A percentile compares a stretch with the other conserved stretches of the same genome.
Conservation (phyloP, 768 basidiomycete species). For the Calvatia gigantea region DNA sequence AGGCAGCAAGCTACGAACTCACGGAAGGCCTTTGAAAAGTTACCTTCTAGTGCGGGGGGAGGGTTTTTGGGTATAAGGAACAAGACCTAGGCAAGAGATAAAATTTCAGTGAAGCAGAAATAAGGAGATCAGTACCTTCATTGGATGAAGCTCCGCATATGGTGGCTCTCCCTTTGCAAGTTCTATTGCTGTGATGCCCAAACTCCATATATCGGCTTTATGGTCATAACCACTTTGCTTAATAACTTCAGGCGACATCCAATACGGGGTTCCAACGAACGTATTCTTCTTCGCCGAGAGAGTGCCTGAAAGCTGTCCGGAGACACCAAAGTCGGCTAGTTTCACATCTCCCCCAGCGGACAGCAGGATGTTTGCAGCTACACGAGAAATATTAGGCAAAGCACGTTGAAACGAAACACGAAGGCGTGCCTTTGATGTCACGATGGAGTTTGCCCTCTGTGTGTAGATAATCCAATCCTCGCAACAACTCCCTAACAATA, state of each 20-base stretch:
- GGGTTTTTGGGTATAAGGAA: constrained; percentile 99
- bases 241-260: constrained; percentile 99
- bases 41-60: constrained; percentile 85
- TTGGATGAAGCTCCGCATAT: constrained; percentile 96
- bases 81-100: constrained; percentile 60
- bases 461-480: constrained; percentile 93
- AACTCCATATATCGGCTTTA: constrained; percentile 98
- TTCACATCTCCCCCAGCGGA: constrained; percentile 95
- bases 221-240: constrained; percentile 99
- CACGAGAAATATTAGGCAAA: constrained; percentile 7
- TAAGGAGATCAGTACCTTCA: constrained; percentile 68
- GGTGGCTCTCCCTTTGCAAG: constrained; percentile 97
- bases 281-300: constrained; percentile 96
- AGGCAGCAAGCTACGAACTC: constrained; percentile 94
- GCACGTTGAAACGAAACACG: not conserved
- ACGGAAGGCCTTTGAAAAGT: constrained; percentile 89
- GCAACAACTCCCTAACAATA: constrained; percentile 86
- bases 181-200: constrained; percentile 97
- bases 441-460: constrained; percentile 95
- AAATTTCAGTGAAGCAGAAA: constrained; percentile 15
- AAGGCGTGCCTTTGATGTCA: constrained; percentile 89
- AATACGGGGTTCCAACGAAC: constrained; percentile 96
- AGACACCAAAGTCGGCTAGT: constrained; percentile 97
- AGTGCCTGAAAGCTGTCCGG: constrained; percentile 92
- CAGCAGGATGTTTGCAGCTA: constrained; percentile 92